Evolutionary conservation across 352 stramenopile species (phyloP), one percentile per base, ranked within the genome.

Genomic region (Pythium graminicola): DNA sequence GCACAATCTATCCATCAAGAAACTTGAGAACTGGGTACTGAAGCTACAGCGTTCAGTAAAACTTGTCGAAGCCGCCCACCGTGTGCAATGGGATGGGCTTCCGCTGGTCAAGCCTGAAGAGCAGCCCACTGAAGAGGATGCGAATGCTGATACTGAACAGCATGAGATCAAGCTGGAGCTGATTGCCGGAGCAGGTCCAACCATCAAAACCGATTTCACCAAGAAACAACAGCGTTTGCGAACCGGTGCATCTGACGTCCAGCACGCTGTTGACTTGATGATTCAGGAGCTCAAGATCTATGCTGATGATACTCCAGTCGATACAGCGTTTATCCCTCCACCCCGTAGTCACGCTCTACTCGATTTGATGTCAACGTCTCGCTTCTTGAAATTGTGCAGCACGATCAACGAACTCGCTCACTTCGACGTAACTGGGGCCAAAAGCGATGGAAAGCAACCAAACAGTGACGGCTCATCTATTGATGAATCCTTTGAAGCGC

Each of bases 161-260:
- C 50, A 49, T 0, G 57, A 64, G 6, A 56, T 56, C 45, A 66
- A 66, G 33, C 46, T 62, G 1, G 59, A 66, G 26, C 46, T 58
- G 26, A 55, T 87, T 1, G 80, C 86, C 33, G 76, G 72, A 4
- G 65, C 59, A 20, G 77, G 78, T 2, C 80, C 80, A 6, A 74
- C 59, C 23, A 89, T 93, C 39, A 84, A 86, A 27, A 86, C 60
- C 8, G 73, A 84, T 24, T 89, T 93, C 23, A 89, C 80, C 2
- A 83, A 73, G 41, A 76, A 73, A 22, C 78, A 93, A 33, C 70
- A 86, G 52, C 81, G 81, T 20, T 40, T 91, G 16, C 76, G 80
- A n/a, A 54, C 76, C 8, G 76, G 71, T 27, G 81, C 72, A 10
- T 54, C 51, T 0, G 60, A 85, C 13, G 84, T 90, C 14, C 57